Evolutionary conservation across 148 eudicot genomes (phyloP).

Genomic region (Beta vulgaris): DNA sequence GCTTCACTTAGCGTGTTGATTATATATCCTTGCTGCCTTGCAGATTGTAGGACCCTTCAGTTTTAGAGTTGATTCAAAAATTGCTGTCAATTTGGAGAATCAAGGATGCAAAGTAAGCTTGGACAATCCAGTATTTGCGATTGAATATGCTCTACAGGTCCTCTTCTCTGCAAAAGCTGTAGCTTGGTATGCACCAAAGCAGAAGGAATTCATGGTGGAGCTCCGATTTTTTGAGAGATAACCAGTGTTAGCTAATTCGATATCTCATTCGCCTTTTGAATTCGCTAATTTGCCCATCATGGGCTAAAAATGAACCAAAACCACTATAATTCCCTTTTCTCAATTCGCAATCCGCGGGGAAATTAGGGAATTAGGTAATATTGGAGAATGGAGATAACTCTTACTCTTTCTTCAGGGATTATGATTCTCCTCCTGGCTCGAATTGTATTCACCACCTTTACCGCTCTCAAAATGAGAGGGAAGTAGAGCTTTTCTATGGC

Average conservation of each 20-base stretch:
- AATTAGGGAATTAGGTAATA: no score
- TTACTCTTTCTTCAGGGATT: not conserved
- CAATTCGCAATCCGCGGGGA: no score
- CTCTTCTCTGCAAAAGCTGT: conserved; percentile 82
- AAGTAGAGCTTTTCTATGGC: not conserved
- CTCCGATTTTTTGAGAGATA: conserved; percentile 76
- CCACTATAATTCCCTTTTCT: no score
- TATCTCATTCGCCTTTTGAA: no score
- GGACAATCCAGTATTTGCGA: conserved; percentile 68
- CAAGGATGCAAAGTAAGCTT: conserved; percentile 38
- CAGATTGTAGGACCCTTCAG: conserved; percentile 92
- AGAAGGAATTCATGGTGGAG: conserved; percentile 80
- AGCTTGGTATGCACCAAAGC: conserved; percentile 86
- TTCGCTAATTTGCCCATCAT: no score
- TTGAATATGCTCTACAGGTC: conserved; percentile 82
- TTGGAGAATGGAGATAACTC: no score
- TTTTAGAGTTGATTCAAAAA: conserved; percentile 67
- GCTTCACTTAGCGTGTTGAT: not conserved
- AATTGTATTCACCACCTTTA: not conserved
- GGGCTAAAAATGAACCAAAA: no score
- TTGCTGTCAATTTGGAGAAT: conserved; percentile 48
- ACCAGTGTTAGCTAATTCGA: no score
- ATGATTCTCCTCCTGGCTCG: not conserved
- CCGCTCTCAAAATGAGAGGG: not conserved
- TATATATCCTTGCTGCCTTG: conserved; percentile 19